A percentile compares a stretch with the other conserved stretches of the same genome.
These are phyloP conservation scores for Fusarium musae DNA, from an alignment of 2,329 filamentous ascomycete genomes.

Conservation along the genomic window DNA sequence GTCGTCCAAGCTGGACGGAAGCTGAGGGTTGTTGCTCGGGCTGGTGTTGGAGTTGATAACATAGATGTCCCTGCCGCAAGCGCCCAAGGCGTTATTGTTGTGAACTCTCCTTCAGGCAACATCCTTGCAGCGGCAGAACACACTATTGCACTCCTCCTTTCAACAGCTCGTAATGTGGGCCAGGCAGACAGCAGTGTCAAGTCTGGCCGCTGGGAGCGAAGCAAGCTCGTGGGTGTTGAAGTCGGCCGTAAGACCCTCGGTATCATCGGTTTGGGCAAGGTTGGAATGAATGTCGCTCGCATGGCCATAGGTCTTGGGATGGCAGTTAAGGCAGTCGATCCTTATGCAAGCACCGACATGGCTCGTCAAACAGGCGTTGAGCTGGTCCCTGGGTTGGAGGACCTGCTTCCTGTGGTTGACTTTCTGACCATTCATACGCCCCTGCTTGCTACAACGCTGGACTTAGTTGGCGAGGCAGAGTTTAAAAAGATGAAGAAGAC, in stretches of 20 bases:
- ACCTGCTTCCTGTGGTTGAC: conserved; percentile 74
- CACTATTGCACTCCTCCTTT: conserved; percentile 78
- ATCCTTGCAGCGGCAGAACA: conserved; percentile 84
- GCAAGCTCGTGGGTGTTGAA: conserved; percentile 79
- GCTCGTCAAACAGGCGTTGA: conserved; percentile 74
- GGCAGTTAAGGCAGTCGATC: conserved; percentile 79
- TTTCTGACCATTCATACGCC: conserved; percentile 87
- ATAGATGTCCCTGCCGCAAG: conserved; percentile 81
- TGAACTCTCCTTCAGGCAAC: conserved; percentile 83
- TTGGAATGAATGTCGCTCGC: conserved; percentile 82
- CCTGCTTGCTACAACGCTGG: conserved; percentile 78
- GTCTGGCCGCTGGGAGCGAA: conserved; percentile 78
- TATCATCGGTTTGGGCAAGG: conserved; percentile 84
- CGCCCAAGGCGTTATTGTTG: conserved; percentile 78
- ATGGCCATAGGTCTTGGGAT: conserved; percentile 82
- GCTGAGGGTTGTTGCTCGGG: conserved; percentile 81
- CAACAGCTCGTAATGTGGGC: conserved; percentile 78
- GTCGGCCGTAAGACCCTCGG: conserved; percentile 81
- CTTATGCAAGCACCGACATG: conserved; percentile 79
- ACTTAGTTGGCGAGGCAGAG: conserved; percentile 76
- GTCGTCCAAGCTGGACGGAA: conserved; percentile 74
- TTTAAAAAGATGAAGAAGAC: conserved; percentile 77
- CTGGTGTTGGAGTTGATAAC: conserved; percentile 86
- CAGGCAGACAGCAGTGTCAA: conserved; percentile 77
- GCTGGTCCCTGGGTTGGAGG: conserved; percentile 65